Base-by-base conservation (phyloP, 306 rosid species). In the Ochetophila trinervis region DNA sequence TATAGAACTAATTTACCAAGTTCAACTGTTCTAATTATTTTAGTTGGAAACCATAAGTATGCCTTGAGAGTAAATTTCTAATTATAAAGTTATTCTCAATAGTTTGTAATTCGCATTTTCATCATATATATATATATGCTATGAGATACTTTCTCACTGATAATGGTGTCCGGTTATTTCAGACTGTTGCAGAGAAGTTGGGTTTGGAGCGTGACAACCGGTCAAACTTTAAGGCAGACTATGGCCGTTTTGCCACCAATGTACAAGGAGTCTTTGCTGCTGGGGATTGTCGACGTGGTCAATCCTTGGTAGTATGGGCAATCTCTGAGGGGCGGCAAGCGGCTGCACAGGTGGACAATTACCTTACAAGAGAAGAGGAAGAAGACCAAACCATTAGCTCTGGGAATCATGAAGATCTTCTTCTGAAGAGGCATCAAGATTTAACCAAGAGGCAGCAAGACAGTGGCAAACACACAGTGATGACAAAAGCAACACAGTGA, bases 301-400 rank as follows among this genome's bases (percentile, higher is more conserved):
- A 93, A 63, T 93, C 99, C 16, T 69, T 93, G 52, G 96, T 93
- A 59, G 99, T 93, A 4, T 93, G 97, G 97, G 99, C 99, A 42
- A 93, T 93, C 70, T 82, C 93, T 3, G 95, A 90, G 81, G 97
- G 99, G 21, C 76, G 96, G 36, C 97, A 93, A 84, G 90, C 90
- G 0, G 99, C 97, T 2, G 72, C 88, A 37, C 87, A 71, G 74
- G 96, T 93, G 1, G 97, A 93, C 79, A 82, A 70, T 14, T 87
- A 74, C 66, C 86, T 93, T 4, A 12, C 65, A 27, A 73, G 60
- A 23, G 87, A 78, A 63, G 91, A 81, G 14, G 57, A 67, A 17
- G 84, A 66, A 14, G 63, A 76, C 5, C 48, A 49, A 49, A 20
- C 56, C 30, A 44, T 34, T 42, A 67, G 66, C 68, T 63, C 62